Evolutionary conservation across 805 yeast species (phyloP), one percentile per base, ranked within the genome.

Genomic region (Candida oleophila): DNA sequence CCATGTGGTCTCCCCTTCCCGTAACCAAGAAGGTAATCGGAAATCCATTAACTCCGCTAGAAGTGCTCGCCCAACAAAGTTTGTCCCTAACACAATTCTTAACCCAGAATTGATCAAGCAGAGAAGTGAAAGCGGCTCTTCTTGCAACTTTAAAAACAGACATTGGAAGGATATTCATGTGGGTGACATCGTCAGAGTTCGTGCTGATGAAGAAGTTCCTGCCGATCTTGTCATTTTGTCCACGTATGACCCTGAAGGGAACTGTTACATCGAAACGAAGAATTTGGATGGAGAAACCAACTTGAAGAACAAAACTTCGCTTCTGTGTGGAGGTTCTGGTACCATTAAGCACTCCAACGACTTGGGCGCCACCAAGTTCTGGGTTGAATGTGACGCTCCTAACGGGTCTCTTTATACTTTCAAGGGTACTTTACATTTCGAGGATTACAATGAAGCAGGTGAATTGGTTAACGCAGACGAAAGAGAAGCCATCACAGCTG

Each of bases 251-350:
- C 63, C 73, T 1, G 89, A 85, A 54, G 85, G 84, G 43, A 79
- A 77, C 43, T 85, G 91, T 65, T 87, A 81, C 54, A 81, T 87
- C 25, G 95, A 87, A 63, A 87, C 95, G 0, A 87, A 86, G 57
- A 87, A 87, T 64, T 73, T 87, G 54, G 95, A 87, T 65, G 95
- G 95, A 64, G 95, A 87, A 63, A 84, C 92, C 3, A 87, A 83
- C 59, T 73, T 87, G 61, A 87, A 87, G 60, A 69, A 71, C 20
- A 78, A 82, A 49, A 71, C 69, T 25, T 70, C 86, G 4, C 59
- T 87, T 30, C 69, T 70, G 14, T 73, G 82, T 52, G 85, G 89
- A 12, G 67, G 71, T 7, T 66, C 73, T 1, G 47, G 54, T 14
- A 65, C 60, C 43, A 60, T 87, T 37, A 74, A 71, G 40, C 83